phyloP scores from a whole-genome alignment of 2,329 filamentous ascomycete species.

The Colletotrichum eleusines region DNA sequence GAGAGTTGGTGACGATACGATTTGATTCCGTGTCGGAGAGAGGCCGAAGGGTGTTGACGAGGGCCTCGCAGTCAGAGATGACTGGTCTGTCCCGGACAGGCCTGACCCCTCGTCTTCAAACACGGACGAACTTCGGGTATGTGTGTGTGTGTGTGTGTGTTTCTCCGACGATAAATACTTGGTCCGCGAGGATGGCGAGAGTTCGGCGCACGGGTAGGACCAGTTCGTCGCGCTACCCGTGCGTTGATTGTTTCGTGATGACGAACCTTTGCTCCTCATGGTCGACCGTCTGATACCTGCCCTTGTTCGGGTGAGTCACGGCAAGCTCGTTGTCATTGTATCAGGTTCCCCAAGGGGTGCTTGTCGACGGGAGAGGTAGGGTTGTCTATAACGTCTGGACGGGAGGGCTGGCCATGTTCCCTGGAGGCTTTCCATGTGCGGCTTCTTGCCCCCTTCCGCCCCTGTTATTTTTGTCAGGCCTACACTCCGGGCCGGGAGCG shows the following conservation, averaged over 20 bases:
- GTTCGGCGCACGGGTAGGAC: constrained; percentile 1
- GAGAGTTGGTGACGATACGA: no score
- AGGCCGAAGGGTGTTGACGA: neutral
- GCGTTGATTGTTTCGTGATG: neutral
- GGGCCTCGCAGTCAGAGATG: neutral
- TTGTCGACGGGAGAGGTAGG: constrained; percentile 3
- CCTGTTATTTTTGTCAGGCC: neutral
- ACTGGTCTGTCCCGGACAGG: neutral
- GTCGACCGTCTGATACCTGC: neutral
- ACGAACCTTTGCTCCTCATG: constrained; percentile 1
- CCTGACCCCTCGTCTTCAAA: neutral
- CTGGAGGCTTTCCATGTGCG: neutral
- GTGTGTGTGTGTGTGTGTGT: neutral
- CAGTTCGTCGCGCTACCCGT: constrained; percentile 13
- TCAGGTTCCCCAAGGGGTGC: constrained; percentile 16
- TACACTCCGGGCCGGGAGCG: neutral
- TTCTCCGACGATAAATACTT: neutral
- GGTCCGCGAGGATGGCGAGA: neutral
- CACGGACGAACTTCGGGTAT: neutral
- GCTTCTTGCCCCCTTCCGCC: neutral
- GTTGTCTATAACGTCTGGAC: neutral
- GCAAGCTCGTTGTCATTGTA: constrained; percentile 15
- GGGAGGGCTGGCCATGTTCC: neutral
- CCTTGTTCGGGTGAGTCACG: neutral
- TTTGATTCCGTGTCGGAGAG: neutral